Base-by-base conservation (phyloP, 2,329 filamentous ascomycete genomes). In the Aspergillus sp. region DNA sequence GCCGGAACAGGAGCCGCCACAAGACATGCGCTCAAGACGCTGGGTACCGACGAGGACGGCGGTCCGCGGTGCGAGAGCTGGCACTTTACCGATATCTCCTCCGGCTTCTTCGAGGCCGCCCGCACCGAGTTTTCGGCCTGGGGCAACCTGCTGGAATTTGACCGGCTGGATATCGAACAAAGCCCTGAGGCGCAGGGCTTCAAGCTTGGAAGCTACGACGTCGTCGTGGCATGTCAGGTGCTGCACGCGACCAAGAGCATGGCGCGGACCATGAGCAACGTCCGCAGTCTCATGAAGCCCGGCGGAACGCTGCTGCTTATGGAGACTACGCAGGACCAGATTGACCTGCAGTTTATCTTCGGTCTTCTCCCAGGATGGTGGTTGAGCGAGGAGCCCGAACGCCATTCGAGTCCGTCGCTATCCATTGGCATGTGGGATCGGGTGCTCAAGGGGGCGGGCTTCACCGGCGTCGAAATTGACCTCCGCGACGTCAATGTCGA, bases 211-310 rank as follows among this genome's bases (percentile, higher is more conserved):
- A 52, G 47, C 1, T 61, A 59, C 40, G 59, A 61, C 42, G 16
- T 61, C 19, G 59, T 60, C n/a, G 51, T 58, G 26, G 59, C 56
- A 4, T 56, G 40, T 3, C 43, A 58, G 53, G 53, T 55, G 1
- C 33, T 56, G 13, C 56, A 58, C 26, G 54, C 54, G 2, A 56
- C 54, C 1, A 14, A 14, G 4, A 38, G 54, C 32, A 19, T 56
- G 14, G 16, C 20, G 26, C 20, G 19, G 6, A 56, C 45, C n/a
- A 16, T 58, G 20, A 38, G 3, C 0, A 56, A 58, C 33, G 51
- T 51, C 10, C 53, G 56, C 5, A 56, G 46, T 11, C 44, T 58
- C 5, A 20, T 58, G 33, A 58, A 56, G 17, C 30, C 30, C 53
- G 22, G 5, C 22, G 22, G 5, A 22, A 22, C 22, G 22, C 22